Percentiles rank a stretch among this genome's conserved stretches.
Conservation (phyloP, 208 protist genomes). For the Leishmania tarentolae region DNA sequence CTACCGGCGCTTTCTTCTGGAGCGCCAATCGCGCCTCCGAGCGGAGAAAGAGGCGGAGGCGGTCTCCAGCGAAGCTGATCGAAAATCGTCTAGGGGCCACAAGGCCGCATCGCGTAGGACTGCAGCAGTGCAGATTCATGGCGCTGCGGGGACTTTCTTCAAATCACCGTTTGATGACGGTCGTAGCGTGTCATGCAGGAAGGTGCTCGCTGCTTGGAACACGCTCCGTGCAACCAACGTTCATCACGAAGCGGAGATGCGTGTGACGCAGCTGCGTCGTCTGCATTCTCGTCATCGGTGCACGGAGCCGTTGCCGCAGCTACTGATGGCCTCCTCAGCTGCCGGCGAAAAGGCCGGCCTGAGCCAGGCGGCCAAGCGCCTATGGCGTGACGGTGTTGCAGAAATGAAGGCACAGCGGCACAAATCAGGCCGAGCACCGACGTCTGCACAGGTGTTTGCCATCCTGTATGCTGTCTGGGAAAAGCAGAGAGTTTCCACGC, state of each 20-base stretch:
- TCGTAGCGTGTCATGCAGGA: slow-evolving; percentile 15
- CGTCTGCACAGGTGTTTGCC: slow-evolving; percentile 37
- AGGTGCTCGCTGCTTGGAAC: slow-evolving; percentile 28
- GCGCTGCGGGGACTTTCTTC: background rate
- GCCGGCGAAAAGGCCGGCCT: background rate
- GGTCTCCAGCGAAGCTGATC: background rate
- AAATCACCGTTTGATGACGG: background rate
- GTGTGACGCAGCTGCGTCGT: slow-evolving; percentile 22
- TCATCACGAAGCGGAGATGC: slow-evolving; percentile 11
- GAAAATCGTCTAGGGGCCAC: background rate
- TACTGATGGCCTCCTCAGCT: background rate
- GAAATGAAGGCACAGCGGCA: slow-evolving; percentile 32
- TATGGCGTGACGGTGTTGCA: slow-evolving; percentile 17
- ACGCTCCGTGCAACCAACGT: slow-evolving; percentile 20
- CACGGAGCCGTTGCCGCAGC: background rate
- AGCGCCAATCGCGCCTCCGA: slow-evolving; percentile 3
- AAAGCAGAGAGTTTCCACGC: background rate
- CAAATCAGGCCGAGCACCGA: slow-evolving; percentile 25
- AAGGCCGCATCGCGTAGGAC: background rate
- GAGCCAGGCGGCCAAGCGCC: background rate
- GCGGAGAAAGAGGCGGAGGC: background rate
- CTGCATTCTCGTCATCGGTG: slow-evolving; percentile 23
- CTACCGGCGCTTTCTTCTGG: slow-evolving; percentile 25
- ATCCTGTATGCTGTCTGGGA: slow-evolving; percentile 31
- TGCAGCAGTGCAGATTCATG: background rate